Evolutionary conservation across 441 rosid species (phyloP), one percentile per base, ranked within the genome.

Genomic region (Daphne laureola): DNA sequence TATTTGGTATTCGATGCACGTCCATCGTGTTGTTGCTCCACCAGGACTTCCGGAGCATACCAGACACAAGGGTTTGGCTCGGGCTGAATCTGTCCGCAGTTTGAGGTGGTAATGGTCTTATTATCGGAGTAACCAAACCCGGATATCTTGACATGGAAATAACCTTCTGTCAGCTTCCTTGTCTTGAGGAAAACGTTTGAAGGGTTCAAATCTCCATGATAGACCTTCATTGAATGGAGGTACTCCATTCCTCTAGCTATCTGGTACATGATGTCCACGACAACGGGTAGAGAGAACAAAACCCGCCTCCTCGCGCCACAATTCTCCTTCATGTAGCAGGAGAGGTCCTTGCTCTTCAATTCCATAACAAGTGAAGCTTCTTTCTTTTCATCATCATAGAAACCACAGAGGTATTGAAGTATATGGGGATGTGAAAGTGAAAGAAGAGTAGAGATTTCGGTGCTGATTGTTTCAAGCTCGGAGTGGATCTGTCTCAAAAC

Each of bases 161-260:
- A 90, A 42, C 99, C 96, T 62, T 90, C 93, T 0, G 78, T 63
- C 15, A 67, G 67, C 46, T 67, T 71, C 70, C 97, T 80, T 46
- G 78, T 79, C 71, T 74, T 90, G 57, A 87, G 69, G 50, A 83
- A 78, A 56, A 94, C 61, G 23, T 77, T 87, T 14, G 77, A 71
- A 6, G 93, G 93, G 52, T 79, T 85, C 70, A 94, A 63, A 49
- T 87, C 88, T 46, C 99, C 96, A 50, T 81, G 88, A 57, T 67
- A 75, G 23, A 80, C 71, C 58, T 84, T 81, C 44, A 61, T 64
- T 0, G 85, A 76, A 61, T 94, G 97, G 35, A 94, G 96, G 75
- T 74, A 94, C 26, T 87, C 97, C 95, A 90, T 84, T 4, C 96
- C 96, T 72, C 98, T 73, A 0, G 95, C 91, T 51, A 94, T 80